These are phyloP conservation scores for Xanthoceras sorbifolium DNA, from an alignment of 345 rosid genomes.

Conservation along the genomic window DNA sequence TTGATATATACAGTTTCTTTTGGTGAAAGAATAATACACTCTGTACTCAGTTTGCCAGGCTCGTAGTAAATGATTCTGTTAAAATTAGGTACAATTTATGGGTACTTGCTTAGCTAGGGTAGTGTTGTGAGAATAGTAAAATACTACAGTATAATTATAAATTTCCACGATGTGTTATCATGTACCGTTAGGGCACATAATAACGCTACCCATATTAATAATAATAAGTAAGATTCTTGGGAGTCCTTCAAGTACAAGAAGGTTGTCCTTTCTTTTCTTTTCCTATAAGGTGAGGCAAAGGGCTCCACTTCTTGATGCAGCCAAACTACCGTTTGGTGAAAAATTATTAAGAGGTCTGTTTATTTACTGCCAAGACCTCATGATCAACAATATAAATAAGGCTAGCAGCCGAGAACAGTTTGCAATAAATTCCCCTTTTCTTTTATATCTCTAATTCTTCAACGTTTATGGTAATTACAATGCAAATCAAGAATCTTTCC, in stretches of 20 bases:
- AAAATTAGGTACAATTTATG: not conserved
- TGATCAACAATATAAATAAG: not conserved
- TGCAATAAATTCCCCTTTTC: not conserved
- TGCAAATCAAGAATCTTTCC: not conserved
- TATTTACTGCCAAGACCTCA: not conserved
- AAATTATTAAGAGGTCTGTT: not conserved
- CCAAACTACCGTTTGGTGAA: not conserved
- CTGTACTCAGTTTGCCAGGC: not conserved
- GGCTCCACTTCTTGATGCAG: slow-evolving; percentile 5
- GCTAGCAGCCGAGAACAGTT: not conserved
- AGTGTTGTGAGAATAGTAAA: too few species aligned
- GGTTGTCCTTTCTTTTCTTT: not conserved
- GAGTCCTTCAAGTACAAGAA: not conserved
- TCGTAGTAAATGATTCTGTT: not conserved
- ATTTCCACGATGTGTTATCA: too few species aligned
- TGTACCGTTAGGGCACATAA: too few species aligned
- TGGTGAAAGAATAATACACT: not conserved
- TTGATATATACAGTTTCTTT: not conserved
- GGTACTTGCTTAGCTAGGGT: too few species aligned
- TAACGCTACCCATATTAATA: too few species aligned
- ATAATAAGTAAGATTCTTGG: not conserved
- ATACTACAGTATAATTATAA: too few species aligned
- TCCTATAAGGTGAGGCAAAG: slow-evolving; percentile 4
- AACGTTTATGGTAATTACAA: not conserved
- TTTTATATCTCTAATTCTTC: not conserved